phyloP scores from a whole-genome alignment of 2,329 filamentous ascomycete species.

The Botrytis squamosa region DNA sequence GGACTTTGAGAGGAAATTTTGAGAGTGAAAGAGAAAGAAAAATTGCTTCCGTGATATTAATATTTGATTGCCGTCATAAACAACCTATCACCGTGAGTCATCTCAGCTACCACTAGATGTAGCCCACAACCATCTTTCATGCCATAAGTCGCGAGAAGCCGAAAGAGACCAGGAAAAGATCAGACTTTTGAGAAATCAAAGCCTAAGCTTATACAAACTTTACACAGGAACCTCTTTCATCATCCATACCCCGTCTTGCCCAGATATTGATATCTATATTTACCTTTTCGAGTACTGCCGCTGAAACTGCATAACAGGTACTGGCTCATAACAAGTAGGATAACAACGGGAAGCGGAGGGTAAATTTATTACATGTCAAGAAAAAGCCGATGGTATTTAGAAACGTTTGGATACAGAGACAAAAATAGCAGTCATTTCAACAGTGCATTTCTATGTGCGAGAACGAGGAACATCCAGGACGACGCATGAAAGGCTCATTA shows the following conservation, averaged over 20 bases:
- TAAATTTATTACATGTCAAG: neutral
- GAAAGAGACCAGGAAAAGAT: neutral
- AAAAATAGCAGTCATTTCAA: neutral
- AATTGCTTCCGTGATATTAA: neutral
- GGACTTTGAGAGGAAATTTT: neutral
- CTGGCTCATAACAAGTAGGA: neutral
- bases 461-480: neutral
- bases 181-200: neutral
- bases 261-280: neutral
- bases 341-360: neutral
- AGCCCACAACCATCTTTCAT: neutral
- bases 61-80: neutral
- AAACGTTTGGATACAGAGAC: neutral
- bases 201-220: neutral
- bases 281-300: neutral
- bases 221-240: neutral
- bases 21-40: neutral
- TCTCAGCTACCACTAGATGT: neutral
- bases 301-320: accelerated
- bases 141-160: neutral
- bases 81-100: neutral
- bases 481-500: neutral
- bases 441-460: neutral
- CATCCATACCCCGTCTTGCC: neutral
- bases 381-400: neutral